Evolutionary conservation across 495 filamentous ascomycete species (phyloP).

Genomic region (Thozetella sp.): DNA sequence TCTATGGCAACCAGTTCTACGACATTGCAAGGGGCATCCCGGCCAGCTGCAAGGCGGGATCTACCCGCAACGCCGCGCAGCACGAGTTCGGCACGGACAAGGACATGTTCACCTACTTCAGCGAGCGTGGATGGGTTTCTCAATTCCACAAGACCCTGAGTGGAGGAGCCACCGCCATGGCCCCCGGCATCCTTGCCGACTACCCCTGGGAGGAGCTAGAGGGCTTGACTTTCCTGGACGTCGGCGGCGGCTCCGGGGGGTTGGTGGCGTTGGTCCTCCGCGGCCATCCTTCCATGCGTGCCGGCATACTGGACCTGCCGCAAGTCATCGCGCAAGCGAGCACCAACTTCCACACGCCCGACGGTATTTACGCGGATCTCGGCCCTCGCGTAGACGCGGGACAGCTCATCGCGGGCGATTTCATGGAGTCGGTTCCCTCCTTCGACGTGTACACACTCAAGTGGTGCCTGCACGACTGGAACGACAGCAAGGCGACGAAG

Average conservation of each 20-base stretch:
- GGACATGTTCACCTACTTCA: conserved; percentile 33
- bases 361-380: conserved; percentile 6
- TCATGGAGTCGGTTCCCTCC: conserved; percentile 17
- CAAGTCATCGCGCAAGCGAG: background rate
- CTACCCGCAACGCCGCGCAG: conserved; percentile 19
- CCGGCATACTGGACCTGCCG: conserved; percentile 14
- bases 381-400: background rate
- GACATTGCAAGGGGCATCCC: conserved; percentile 32
- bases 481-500: conserved; percentile 15
- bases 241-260: conserved; percentile 15
- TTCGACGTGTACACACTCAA: conserved; percentile 25
- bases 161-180: conserved; percentile 26
- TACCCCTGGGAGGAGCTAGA: conserved; percentile 27
- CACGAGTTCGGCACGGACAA: conserved; percentile 30
- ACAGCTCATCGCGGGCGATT: conserved; percentile 22
- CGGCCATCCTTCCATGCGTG: conserved; percentile 4
- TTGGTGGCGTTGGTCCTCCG: conserved; percentile 16
- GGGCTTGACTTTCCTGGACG: conserved; percentile 6
- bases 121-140: conserved; percentile 20
- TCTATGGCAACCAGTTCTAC: conserved; percentile 35
- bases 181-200: conserved; percentile 30
- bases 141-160: conserved; percentile 28
- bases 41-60: background rate
- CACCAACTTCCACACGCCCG: background rate
- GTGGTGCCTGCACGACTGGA: conserved; percentile 32